These are phyloP conservation scores for Nicotiana sylvestris DNA, from an alignment of 257 asterid genomes.

Conservation along the genomic window DNA sequence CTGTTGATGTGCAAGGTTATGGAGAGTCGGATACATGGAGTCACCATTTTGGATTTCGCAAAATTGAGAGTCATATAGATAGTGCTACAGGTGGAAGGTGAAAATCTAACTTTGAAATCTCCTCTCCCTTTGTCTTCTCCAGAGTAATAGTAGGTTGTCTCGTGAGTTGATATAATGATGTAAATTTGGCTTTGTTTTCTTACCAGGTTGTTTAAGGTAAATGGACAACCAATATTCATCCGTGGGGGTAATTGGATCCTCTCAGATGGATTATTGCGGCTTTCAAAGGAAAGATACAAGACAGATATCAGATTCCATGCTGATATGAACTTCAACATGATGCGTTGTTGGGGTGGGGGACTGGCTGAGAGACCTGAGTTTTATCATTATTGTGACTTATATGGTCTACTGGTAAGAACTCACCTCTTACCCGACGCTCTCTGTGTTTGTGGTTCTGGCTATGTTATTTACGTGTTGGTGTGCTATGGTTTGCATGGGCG, in stretches of 20 bases:
- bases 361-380: slow-evolving; percentile 97
- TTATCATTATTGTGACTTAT: slow-evolving; percentile 82
- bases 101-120: neutral
- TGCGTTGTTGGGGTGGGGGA: slow-evolving; percentile 99
- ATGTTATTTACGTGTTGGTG: neutral
- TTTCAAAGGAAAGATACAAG: slow-evolving; percentile 71
- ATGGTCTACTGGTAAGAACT: slow-evolving; percentile 75
- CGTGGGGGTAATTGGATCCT: slow-evolving; percentile 99
- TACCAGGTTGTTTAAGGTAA: slow-evolving; percentile 83
- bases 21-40: slow-evolving; percentile 92
- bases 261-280: slow-evolving; percentile 91
- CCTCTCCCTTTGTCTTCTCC: neutral
- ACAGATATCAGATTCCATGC: slow-evolving; percentile 94
- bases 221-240: slow-evolving; percentile 82
- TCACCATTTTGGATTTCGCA: slow-evolving; percentile 89
- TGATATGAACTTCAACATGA: slow-evolving; percentile 98
- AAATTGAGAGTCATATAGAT: slow-evolving; percentile 75
- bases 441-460: neutral
- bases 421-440: neutral
- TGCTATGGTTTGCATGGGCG: neutral
- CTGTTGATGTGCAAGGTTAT: slow-evolving; percentile 58
- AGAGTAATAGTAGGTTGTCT: neutral
- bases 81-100: slow-evolving; percentile 92
- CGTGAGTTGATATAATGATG: neutral
- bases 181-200: slow-evolving; percentile 5